Base-by-base conservation (phyloP, 345 rosid genomes). In the Rhizophora mangle region DNA sequence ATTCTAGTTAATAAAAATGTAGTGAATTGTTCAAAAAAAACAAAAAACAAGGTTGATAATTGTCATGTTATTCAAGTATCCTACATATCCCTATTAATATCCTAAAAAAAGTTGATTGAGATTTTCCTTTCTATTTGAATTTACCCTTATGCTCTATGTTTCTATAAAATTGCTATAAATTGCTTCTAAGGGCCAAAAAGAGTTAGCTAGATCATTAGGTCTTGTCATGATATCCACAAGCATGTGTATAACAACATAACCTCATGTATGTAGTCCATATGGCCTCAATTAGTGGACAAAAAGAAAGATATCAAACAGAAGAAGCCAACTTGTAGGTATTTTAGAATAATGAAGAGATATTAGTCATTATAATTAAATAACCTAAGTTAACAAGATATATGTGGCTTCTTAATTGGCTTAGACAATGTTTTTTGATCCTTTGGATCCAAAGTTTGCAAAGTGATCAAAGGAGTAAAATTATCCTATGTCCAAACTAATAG, bases 211-310 rank as follows among this genome's bases (percentile, higher is more conserved):
- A 81, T 95, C 99, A 72, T 82, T 72, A 53, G 82, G 71, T 76
- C 99, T 97, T 13, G 98, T 92, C 96, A 95, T 88, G 79, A 95
- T 88, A 85, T 90, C 99, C 80, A 92, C 68, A 62, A 92, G 85
- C 74, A 92, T 73, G 62, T 93, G 87, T 75, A 96, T 92, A 75
- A 94, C 96, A 75, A 95, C 83, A 97, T 95, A 76, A 70, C 77
- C 30, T 74, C 59, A 60, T 34, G 59, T 53, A 46, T 69, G 37
- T 24, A 78, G 74, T 60, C 49, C 57, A 61, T 36, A 49, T 30
- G 8, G 67, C 51, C 68, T 47, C 16, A 26, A 30, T 55, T 20
- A 60, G 59, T 21, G 26, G 55, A 65, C 29, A n/a, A 34, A 60
- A 59, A 52, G 52, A 27, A 27, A 47, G 32, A 13, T 19, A 60